These are phyloP conservation scores for Phytophthora sojae DNA, from an alignment of 352 stramenopile genomes.

Conservation along the genomic window DNA sequence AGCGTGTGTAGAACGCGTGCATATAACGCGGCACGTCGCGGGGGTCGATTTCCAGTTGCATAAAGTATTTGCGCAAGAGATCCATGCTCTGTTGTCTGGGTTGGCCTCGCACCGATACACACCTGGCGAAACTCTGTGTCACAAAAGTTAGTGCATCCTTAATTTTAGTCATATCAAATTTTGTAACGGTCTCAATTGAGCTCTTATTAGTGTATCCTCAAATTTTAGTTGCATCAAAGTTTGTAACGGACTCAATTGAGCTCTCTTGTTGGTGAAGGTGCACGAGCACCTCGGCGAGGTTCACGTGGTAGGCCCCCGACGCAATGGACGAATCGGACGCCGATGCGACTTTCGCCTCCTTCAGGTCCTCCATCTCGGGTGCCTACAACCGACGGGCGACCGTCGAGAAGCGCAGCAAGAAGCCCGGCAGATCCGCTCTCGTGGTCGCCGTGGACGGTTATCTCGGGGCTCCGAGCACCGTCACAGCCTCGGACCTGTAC, in stretches of 20 bases:
- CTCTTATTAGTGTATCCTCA: no score
- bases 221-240: no score
- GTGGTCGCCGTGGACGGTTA: slow-evolving; percentile 48
- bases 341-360: slow-evolving; percentile 50
- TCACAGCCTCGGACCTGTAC: slow-evolving; percentile 51
- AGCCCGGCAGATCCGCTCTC: slow-evolving; percentile 38
- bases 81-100: no score
- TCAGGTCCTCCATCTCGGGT: slow-evolving; percentile 30
- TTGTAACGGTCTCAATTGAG: no score
- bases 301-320: slow-evolving; percentile 29
- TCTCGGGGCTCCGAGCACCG: slow-evolving; percentile 40
- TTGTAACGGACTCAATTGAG: no score
- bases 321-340: slow-evolving; percentile 55
- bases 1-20: not conserved
- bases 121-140: no score
- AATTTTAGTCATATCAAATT: no score
- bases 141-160: no score
- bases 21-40: not conserved
- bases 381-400: slow-evolving; percentile 19
- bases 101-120: no score
- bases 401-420: slow-evolving; percentile 30
- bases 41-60: not conserved
- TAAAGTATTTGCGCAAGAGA: not conserved
- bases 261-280: no score
- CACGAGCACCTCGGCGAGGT: no score